These are phyloP conservation scores for Mortierella alpina DNA, from an alignment of 192 early-diverging fungal genomes.

Conservation along the genomic window DNA sequence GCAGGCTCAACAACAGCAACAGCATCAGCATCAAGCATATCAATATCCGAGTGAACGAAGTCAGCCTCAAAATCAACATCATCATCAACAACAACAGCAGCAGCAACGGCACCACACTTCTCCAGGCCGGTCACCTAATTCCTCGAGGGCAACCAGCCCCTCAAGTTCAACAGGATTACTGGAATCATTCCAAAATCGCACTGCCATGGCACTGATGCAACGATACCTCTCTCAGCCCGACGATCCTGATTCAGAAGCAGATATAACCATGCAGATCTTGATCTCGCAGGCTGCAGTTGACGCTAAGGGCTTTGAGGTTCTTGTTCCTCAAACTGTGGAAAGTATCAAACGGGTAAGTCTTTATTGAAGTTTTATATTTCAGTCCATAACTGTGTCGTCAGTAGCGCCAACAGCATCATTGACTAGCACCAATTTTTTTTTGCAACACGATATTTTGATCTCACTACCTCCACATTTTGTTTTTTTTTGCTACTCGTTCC, in stretches of 20 bases:
- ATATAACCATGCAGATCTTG: slow-evolving; percentile 60
- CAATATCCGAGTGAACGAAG: neutral
- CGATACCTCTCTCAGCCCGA: slow-evolving; percentile 26
- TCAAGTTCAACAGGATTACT: neutral
- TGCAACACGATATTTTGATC: neutral
- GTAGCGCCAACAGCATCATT: neutral
- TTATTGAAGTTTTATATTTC: neutral
- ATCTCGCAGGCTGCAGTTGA: slow-evolving; percentile 67
- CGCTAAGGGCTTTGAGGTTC: slow-evolving; percentile 62
- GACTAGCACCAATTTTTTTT: neutral
- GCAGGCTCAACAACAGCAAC: neutral
- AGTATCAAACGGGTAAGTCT: slow-evolving; percentile 62
- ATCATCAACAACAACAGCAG: neutral
- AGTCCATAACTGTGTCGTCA: neutral
- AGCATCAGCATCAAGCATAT: neutral
- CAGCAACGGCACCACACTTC: slow-evolving; percentile 3
- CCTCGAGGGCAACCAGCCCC: slow-evolving; percentile 7
- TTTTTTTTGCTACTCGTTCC: neutral
- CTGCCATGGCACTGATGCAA: slow-evolving; percentile 49
- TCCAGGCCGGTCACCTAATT: neutral
- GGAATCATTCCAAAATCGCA: slow-evolving; percentile 27
- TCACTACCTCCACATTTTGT: neutral
- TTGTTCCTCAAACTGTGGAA: slow-evolving; percentile 65
- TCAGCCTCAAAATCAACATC: slow-evolving; percentile 5
- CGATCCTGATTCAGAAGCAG: slow-evolving; percentile 54